Evolutionary conservation across 2,329 filamentous ascomycete genomes (phyloP).

Genomic region (Talaromyces sp.): DNA sequence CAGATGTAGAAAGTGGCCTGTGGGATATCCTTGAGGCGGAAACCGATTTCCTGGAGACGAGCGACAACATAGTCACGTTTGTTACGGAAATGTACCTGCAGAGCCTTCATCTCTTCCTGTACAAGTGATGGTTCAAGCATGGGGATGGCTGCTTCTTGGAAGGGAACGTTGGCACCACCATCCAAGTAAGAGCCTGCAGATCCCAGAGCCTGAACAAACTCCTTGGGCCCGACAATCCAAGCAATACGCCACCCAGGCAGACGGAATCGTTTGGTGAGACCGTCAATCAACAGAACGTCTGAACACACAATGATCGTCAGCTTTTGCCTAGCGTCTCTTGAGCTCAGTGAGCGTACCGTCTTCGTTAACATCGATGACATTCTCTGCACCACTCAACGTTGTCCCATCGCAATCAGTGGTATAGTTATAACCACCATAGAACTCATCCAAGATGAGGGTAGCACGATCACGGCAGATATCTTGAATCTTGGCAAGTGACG

Average conservation of each 20-base stretch:
- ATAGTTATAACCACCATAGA: conserved; percentile 96
- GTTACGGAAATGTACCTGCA: conserved; percentile 83
- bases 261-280: conserved; percentile 92
- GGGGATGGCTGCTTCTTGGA: conserved; percentile 86
- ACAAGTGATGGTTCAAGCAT: conserved; percentile 89
- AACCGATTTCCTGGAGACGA: conserved; percentile 78
- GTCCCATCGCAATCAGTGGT: conserved; percentile 83
- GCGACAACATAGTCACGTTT: conserved; percentile 89
- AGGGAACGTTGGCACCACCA: conserved; percentile 88
- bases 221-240: conserved; percentile 93
- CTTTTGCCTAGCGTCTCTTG: not conserved
- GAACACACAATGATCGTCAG: conserved; percentile 4
- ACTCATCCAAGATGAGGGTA: conserved; percentile 92
- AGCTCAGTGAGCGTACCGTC: conserved; percentile 45
- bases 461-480: conserved; percentile 86
- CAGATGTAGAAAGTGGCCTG: conserved; percentile 95
- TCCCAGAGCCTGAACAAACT: conserved; percentile 89
- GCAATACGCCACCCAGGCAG: conserved; percentile 94
- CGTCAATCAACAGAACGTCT: conserved; percentile 91
- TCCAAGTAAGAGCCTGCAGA: conserved; percentile 92
- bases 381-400: conserved; percentile 83
- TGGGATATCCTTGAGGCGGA: conserved; percentile 75
- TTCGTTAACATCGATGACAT: conserved; percentile 82
- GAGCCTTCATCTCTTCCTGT: conserved; percentile 76
- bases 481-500: conserved; percentile 83